These are phyloP conservation scores for Chrysanthemum lavandulifolium DNA, from an alignment of 129 eudicot genomes.

Conservation along the genomic window DNA sequence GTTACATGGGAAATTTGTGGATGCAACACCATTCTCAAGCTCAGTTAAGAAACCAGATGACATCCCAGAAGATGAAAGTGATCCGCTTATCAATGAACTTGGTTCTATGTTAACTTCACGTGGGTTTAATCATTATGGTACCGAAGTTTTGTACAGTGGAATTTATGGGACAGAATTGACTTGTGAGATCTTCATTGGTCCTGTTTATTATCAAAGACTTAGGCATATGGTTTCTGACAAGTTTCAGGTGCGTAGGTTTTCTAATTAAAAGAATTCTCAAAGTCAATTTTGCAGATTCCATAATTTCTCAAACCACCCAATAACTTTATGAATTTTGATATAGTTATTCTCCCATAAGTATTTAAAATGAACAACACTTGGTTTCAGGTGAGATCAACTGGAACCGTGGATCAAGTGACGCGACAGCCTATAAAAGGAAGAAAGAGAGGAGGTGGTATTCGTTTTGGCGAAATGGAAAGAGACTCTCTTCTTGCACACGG, in stretches of 20 bases:
- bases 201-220: conserved; percentile 92
- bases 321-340: too few species aligned
- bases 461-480: conserved; percentile 97
- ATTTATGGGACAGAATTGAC: conserved; percentile 81
- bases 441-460: conserved; percentile 90
- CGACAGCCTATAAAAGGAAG: conserved; percentile 94
- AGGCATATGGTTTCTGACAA: conserved; percentile 98
- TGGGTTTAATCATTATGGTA: conserved; percentile 79
- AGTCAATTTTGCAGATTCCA: too few species aligned
- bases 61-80: conserved; percentile 41
- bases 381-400: conserved; percentile 83
- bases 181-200: conserved; percentile 91
- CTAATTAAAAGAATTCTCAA: background rate
- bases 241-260: conserved; percentile 59
- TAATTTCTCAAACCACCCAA: too few species aligned
- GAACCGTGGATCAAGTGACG: conserved; percentile 77
- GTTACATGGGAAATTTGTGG: conserved; percentile 69
- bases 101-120: conserved; percentile 59
- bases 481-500: conserved; percentile 97
- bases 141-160: conserved; percentile 84
- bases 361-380: background rate
- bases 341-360: background rate
- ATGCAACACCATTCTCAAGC: conserved; percentile 74
- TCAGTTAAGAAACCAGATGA: conserved; percentile 45
- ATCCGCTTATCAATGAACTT: conserved; percentile 75